Evolutionary conservation across 306 rosid species (phyloP).

Genomic region (Myrica gale): DNA sequence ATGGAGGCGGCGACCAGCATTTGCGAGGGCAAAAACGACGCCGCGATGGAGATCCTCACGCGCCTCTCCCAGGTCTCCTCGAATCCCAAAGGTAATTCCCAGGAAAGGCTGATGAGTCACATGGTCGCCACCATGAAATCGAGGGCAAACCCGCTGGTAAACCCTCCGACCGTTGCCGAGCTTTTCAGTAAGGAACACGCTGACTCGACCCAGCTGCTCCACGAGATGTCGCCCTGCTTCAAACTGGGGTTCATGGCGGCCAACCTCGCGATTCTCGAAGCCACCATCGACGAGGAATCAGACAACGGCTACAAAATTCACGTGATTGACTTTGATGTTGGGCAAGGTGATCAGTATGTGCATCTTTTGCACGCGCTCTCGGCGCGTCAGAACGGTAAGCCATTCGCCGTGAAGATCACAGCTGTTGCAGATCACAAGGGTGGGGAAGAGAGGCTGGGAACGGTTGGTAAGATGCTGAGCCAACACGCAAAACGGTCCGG

Average conservation of each 20-base stretch:
- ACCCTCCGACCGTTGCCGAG: constrained; percentile 45
- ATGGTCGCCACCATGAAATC: constrained; percentile 68
- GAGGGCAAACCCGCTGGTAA: constrained; percentile 41
- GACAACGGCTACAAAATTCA: constrained; percentile 42
- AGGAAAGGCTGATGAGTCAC: constrained; percentile 44
- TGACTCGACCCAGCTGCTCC: constrained; percentile 65
- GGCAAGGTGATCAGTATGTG: constrained; percentile 59
- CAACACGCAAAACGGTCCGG: constrained; percentile 34
- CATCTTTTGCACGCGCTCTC: constrained; percentile 49
- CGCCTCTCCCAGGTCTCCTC: constrained; percentile 32
- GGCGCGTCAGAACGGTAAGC: constrained; percentile 31
- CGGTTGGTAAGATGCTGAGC: constrained; percentile 38
- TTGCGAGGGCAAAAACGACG: constrained; percentile 61
- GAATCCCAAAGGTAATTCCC: constrained; percentile 41
- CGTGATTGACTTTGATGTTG: constrained; percentile 82
- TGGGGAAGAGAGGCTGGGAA: constrained; percentile 40
- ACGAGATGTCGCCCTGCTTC: constrained; percentile 56
- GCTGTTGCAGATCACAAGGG: constrained; percentile 42
- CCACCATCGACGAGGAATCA: constrained; percentile 50
- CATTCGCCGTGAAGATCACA: constrained; percentile 41
- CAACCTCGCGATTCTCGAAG: constrained; percentile 71
- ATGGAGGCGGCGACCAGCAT: constrained; percentile 82
- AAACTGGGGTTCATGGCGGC: constrained; percentile 64
- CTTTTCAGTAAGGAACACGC: constrained; percentile 54
- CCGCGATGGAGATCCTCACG: constrained; percentile 58